Percentiles rank a stretch among this genome's conserved stretches.
phyloP scores from a whole-genome alignment of 768 basidiomycete genomes.

The Phaffia australis region DNA sequence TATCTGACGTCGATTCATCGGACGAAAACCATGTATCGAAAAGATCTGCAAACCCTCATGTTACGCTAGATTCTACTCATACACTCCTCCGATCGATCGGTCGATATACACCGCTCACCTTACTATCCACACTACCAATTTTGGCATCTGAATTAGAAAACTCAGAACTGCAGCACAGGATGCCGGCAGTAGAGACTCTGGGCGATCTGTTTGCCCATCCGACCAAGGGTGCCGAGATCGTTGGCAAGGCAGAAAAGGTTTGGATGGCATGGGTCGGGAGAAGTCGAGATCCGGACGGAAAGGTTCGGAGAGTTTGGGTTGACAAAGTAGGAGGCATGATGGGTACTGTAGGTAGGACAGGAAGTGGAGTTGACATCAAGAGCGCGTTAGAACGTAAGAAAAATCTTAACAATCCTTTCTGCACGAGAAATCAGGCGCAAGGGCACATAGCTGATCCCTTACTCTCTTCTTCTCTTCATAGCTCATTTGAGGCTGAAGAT shows the following conservation, averaged over 20 bases:
- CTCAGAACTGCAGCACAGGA: slow-evolving; percentile 44
- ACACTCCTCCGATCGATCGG: slow-evolving; percentile 15
- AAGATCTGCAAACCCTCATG: background rate
- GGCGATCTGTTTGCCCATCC: slow-evolving; percentile 67
- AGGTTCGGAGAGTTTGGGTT: slow-evolving; percentile 67
- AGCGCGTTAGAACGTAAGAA: slow-evolving; percentile 62
- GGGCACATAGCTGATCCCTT: slow-evolving; percentile 34
- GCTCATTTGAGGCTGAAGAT: slow-evolving; percentile 53
- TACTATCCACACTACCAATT: slow-evolving; percentile 20
- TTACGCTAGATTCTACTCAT: slow-evolving; percentile 27
- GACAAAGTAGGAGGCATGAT: slow-evolving; percentile 53
- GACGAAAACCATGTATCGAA: background rate
- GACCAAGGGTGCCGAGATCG: slow-evolving; percentile 41
- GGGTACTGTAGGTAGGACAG: background rate
- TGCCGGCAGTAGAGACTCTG: slow-evolving; percentile 72
- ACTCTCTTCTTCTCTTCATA: slow-evolving; percentile 13
- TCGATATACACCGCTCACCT: slow-evolving; percentile 6
- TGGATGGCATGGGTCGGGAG: slow-evolving; percentile 78
- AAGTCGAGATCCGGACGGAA: slow-evolving; percentile 59
- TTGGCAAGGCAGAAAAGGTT: slow-evolving; percentile 57
- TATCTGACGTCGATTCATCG: background rate
- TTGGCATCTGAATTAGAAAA: slow-evolving; percentile 24
- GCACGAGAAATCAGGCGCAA: slow-evolving; percentile 31
- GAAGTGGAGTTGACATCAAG: slow-evolving; percentile 9
- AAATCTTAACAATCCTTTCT: background rate